These are phyloP conservation scores for Amanita inopinata DNA, from an alignment of 768 basidiomycete genomes.

Conservation along the genomic window DNA sequence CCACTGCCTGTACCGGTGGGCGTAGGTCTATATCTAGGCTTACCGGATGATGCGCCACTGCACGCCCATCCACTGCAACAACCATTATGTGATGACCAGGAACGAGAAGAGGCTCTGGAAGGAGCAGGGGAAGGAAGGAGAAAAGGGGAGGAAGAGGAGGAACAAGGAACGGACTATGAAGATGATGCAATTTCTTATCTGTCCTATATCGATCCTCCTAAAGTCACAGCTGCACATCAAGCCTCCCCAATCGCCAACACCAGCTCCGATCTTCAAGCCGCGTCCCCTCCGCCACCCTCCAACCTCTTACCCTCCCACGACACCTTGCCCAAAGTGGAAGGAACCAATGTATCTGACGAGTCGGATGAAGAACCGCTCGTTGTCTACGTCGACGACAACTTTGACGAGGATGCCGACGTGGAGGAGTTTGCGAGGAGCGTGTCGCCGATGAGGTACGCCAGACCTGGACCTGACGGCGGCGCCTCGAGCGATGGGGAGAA, in stretches of 20 bases:
- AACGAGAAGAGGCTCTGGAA: no score
- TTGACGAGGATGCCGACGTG: conserved; percentile 2
- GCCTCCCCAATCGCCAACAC: no score
- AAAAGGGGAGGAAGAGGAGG: neutral
- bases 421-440: conserved; percentile 11
- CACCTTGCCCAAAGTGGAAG: no score
- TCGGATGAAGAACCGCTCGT: conserved; percentile 1
- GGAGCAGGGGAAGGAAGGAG: neutral
- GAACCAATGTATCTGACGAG: neutral
- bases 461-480: conserved; percentile 12
- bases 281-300: neutral
- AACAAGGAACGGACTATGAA: neutral
- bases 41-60: no score
- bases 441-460: conserved; percentile 18
- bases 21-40: no score
- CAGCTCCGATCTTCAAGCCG: neutral
- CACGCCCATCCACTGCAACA: no score
- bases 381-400: conserved; percentile 9
- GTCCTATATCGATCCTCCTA: conserved; percentile 7
- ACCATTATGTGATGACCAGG: no score
- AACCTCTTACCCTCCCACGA: neutral
- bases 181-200: conserved; percentile 7
- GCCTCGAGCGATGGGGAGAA: neutral
- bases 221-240: neutral
- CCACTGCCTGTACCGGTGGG: no score